phyloP scores from a whole-genome alignment of 1,284 basidiomycete genomes.

The Sutorius eximius region DNA sequence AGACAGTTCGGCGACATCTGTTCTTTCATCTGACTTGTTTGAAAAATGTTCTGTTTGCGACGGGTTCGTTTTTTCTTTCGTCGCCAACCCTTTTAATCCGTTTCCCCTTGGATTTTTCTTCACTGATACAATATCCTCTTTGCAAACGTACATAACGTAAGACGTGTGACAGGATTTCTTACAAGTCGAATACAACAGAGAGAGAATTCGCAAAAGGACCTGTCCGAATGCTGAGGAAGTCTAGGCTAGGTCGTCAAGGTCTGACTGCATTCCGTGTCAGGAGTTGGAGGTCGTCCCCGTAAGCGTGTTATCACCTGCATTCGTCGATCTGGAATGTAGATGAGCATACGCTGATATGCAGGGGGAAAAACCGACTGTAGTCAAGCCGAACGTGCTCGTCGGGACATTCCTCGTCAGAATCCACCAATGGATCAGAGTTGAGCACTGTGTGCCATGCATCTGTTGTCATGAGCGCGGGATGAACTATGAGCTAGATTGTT shows the following conservation, averaged over 20 bases:
- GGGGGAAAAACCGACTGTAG: slow-evolving; percentile 51
- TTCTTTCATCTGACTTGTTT: slow-evolving; percentile 27
- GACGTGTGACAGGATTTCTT: background rate
- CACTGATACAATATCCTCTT: slow-evolving; percentile 28
- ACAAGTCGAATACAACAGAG: slow-evolving; percentile 6
- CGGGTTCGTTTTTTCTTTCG: slow-evolving; percentile 14
- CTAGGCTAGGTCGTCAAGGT: slow-evolving; percentile 12
- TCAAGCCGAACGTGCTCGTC: slow-evolving; percentile 64
- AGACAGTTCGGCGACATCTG: slow-evolving; percentile 33
- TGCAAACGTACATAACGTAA: slow-evolving; percentile 13
- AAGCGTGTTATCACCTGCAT: slow-evolving; percentile 58
- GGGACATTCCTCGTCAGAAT: slow-evolving; percentile 69
- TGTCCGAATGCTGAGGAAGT: background rate
- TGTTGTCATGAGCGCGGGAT: slow-evolving; percentile 45
- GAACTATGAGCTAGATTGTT: slow-evolving; percentile 35
- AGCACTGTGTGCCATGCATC: slow-evolving; percentile 70
- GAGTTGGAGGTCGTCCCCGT: slow-evolving; percentile 49
- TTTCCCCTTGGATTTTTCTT: slow-evolving; percentile 18
- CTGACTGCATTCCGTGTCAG: slow-evolving; percentile 36
- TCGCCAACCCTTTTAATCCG: slow-evolving; percentile 10
- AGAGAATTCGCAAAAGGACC: background rate
- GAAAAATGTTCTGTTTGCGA: slow-evolving; percentile 13
- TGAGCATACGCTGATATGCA: slow-evolving; percentile 2
- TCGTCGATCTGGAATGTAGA: slow-evolving; percentile 46
- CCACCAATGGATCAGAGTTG: slow-evolving; percentile 61